These are phyloP conservation scores for Athelia sp. DNA, from an alignment of 1,284 basidiomycete genomes.

Conservation along the genomic window DNA sequence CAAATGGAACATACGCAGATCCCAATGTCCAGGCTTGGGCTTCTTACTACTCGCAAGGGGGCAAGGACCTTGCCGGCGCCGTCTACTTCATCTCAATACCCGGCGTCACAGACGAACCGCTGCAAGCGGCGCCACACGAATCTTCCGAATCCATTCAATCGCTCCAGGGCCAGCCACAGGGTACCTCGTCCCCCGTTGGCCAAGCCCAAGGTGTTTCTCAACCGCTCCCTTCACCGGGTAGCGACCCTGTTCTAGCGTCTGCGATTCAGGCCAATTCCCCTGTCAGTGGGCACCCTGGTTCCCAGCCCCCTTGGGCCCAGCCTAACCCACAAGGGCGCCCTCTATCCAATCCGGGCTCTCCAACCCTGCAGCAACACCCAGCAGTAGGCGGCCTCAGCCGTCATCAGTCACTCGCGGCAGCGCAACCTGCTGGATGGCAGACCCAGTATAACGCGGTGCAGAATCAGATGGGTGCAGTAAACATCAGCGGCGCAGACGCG, in stretches of 20 bases:
- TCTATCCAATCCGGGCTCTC: not conserved
- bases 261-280: not conserved
- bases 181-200: not conserved
- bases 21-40: constrained; percentile 79
- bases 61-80: constrained; percentile 60
- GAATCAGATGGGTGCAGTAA: constrained; percentile 1
- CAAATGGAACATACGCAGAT: constrained; percentile 59
- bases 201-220: not conserved
- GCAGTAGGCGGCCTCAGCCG: not conserved
- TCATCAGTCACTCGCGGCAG: not conserved
- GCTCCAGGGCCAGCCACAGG: not conserved
- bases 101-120: constrained; percentile 46
- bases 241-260: not conserved
- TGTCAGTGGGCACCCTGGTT: not conserved
- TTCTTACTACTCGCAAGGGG: constrained; percentile 72
- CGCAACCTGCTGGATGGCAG: not conserved
- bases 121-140: not conserved
- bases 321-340: not conserved
- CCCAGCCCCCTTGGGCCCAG: not conserved
- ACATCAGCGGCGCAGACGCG: not conserved
- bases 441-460: not conserved
- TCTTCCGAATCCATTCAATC: not conserved
- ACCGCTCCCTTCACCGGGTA: not conserved
- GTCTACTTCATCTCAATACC: constrained; percentile 75
- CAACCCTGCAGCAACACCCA: not conserved